These are phyloP conservation scores for Podaxis carcinomalis DNA, from an alignment of 768 basidiomycete genomes.

Conservation along the genomic window DNA sequence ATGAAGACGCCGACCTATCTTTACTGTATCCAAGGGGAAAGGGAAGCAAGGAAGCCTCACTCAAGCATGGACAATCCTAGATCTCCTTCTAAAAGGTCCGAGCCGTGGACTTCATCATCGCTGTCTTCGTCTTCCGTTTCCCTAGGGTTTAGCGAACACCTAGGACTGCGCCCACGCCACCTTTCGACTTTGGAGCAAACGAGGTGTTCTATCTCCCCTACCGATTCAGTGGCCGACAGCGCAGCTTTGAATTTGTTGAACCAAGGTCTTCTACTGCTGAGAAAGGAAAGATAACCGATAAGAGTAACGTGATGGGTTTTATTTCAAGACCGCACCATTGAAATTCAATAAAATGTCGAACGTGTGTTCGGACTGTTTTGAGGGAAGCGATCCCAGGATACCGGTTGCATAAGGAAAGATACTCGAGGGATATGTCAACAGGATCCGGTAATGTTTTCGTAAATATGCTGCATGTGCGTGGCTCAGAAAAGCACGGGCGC, in stretches of 20 bases:
- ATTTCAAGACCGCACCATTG: conserved; percentile 44
- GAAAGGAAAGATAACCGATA: conserved; percentile 3
- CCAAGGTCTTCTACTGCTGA: conserved; percentile 50
- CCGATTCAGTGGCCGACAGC: conserved; percentile 34
- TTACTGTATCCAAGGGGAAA: too few relatives aligned
- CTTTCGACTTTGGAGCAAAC: conserved; percentile 34
- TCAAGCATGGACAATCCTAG: conserved; percentile 6
- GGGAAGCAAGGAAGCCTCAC: background rate
- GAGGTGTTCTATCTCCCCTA: conserved; percentile 45
- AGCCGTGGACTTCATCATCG: background rate
- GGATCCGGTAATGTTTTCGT: conserved; percentile 50
- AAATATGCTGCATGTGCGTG: conserved; percentile 47
- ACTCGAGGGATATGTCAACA: conserved; percentile 63
- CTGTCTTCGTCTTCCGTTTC: background rate
- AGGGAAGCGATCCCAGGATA: conserved; percentile 49
- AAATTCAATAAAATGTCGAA: conserved; percentile 64
- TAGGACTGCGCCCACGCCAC: conserved; percentile 10
- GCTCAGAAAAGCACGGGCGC: background rate
- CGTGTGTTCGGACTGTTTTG: conserved; percentile 53
- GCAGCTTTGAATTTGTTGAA: conserved; percentile 49
- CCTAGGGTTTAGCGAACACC: background rate
- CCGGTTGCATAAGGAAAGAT: conserved; percentile 54
- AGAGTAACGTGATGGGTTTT: conserved; percentile 1
- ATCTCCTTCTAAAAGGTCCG: conserved; percentile 1
- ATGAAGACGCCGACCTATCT: background rate